phyloP scores from a whole-genome alignment of 164 flowering plant species.

The Nymphaea colorata region DNA sequence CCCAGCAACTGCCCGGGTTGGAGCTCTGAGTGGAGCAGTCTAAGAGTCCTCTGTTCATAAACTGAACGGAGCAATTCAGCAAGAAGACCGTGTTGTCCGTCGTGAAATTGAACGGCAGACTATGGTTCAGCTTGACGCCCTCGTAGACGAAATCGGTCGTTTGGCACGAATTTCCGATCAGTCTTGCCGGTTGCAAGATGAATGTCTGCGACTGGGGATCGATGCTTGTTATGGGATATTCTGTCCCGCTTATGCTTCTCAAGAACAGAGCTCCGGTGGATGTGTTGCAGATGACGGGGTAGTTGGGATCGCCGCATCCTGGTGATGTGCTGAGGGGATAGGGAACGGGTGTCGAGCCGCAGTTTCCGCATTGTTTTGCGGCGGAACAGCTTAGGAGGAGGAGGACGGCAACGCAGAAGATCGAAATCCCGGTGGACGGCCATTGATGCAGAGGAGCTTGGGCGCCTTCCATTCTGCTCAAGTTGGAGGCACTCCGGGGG shows the following conservation, averaged over 20 bases:
- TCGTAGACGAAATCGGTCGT: constrained; percentile 35
- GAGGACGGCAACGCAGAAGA: neutral
- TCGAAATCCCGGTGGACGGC: neutral
- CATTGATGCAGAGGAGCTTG: no score
- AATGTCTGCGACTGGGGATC: constrained; percentile 25
- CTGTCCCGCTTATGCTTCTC: constrained; percentile 9
- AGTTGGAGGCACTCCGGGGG: no score
- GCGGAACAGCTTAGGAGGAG: neutral
- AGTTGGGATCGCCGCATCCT: constrained; percentile 39
- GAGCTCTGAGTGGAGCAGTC: neutral
- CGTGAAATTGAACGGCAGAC: constrained; percentile 54
- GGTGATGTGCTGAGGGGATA: constrained; percentile 54
- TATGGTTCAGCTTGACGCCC: constrained; percentile 47
- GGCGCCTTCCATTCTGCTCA: no score
- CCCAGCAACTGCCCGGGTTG: neutral
- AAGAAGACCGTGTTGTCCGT: constrained; percentile 53
- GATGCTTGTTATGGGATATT: constrained; percentile 36
- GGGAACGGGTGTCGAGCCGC: constrained; percentile 48
- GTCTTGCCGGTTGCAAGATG: constrained; percentile 50
- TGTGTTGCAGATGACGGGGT: constrained; percentile 38
- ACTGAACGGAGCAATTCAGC: constrained; percentile 33
- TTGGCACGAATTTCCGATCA: constrained; percentile 32
- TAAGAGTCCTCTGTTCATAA: no score
- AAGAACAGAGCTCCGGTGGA: constrained; percentile 24
- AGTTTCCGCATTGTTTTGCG: constrained; percentile 29